Evolutionary conservation across 2,329 filamentous ascomycete genomes (phyloP), one percentile per base, ranked within the genome.

Genomic region (Aspergillus piperis): DNA sequence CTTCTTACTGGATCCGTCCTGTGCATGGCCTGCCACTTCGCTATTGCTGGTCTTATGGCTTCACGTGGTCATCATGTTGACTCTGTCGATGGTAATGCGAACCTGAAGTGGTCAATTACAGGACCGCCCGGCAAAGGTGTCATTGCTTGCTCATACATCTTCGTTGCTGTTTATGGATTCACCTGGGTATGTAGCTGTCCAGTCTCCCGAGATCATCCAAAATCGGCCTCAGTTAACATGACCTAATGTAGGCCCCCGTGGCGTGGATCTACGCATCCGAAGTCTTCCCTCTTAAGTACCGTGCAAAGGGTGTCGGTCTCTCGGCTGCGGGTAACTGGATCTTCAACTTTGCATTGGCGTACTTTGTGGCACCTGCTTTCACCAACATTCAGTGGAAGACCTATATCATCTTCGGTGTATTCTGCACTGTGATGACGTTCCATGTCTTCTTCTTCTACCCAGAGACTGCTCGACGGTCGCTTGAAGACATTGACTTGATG

Each of bases 381-480:
- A 81, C 82, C 65, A 86, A 82, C 70, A 86, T 86, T 66, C 68
- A 80, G 64, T 86, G 83, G 78, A 75, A 84, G 68, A 87, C 86
- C 62, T 93, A 92, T 76, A 85, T 92, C 73, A 83, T 94, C 65
- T 94, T 94, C 70, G 90, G 84, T 1, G 82, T 88, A 4, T 91
- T 92, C 78, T 91, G 90, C 70, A 83, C 82, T 0, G 82, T 82
- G 5, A 89, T 90, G 68, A 86, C 87, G 42, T 72, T 92, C 54
- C 89, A 92, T 72, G 86, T 90, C 70, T 85, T 85, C 73, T 80
- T 92, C 66, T 77, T 80, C 32, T 88, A 86, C 60, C 88, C 88
- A 0, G 85, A 92, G 75, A 92, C 89, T 0, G 84, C 86, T 44
- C 87, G 88, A 15, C 88, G 86, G 71, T 87, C 88, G 0, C 83